Conservation (phyloP, 2,329 filamentous ascomycete genomes). For the Leptographium lundbergii region DNA sequence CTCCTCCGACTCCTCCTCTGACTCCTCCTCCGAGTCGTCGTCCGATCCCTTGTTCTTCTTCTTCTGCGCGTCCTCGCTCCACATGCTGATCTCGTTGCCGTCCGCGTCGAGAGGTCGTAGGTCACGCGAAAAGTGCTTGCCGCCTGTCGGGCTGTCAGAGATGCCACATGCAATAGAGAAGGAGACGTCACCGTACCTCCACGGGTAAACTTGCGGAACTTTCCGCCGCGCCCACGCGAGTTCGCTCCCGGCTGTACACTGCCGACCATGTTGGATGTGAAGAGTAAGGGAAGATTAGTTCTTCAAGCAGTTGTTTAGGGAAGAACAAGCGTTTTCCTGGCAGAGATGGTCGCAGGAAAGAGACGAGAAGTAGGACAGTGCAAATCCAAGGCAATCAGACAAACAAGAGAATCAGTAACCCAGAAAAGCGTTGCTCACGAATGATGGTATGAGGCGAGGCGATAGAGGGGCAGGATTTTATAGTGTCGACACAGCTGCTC, state of each 20-base stretch:
- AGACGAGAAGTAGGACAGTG: no score
- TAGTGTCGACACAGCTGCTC: background rate
- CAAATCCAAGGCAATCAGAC: no score
- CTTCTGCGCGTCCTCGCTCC: constrained; percentile 48
- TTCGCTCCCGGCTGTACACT: constrained; percentile 28
- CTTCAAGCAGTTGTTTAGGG: no score
- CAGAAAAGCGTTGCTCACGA: background rate
- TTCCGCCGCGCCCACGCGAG: constrained; percentile 74
- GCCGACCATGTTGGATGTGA: constrained; percentile 17
- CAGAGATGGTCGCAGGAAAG: background rate
- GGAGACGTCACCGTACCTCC: constrained; percentile 51
- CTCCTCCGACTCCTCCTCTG: constrained; percentile 29
- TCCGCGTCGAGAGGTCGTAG: constrained; percentile 80
- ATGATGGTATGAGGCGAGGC: background rate
- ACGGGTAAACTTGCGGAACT: constrained; percentile 86
- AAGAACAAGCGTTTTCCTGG: background rate
- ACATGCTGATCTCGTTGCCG: constrained; percentile 81
- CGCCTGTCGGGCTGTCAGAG: constrained; percentile 41
- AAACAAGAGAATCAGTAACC: background rate
- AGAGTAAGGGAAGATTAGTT: background rate
- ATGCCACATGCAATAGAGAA: background rate
- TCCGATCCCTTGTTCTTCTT: constrained; percentile 22
- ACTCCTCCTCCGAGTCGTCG: constrained; percentile 30
- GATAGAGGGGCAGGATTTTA: background rate
- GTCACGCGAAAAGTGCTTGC: constrained; percentile 90